These are phyloP conservation scores for Henckelia pumila DNA, from an alignment of 257 asterid species.

Conservation along the genomic window DNA sequence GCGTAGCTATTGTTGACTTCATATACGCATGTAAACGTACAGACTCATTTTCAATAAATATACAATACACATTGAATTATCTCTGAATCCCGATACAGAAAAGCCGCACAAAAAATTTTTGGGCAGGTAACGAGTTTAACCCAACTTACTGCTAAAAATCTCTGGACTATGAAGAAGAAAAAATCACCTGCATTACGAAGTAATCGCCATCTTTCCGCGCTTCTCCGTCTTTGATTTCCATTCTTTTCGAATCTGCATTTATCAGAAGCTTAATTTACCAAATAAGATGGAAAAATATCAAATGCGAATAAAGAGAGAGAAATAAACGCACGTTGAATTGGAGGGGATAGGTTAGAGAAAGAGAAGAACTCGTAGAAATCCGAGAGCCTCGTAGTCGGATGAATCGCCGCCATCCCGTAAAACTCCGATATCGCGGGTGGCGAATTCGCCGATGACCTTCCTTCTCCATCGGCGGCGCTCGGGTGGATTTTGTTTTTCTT, in stretches of 20 bases:
- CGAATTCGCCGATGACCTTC: conserved; percentile 42
- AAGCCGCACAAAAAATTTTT: no score
- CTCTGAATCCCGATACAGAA: no score
- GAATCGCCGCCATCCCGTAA: conserved; percentile 94
- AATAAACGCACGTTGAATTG: conserved; percentile 62
- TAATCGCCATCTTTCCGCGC: conserved; percentile 64
- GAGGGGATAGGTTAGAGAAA: conserved; percentile 75
- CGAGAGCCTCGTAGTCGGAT: conserved; percentile 92
- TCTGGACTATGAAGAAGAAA: not conserved
- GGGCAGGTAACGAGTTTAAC: no score
- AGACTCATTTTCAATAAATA: no score
- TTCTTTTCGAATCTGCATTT: conserved; percentile 62
- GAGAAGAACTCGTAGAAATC: conserved; percentile 96
- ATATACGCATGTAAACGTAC: no score
- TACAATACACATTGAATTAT: no score
- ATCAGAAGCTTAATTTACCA: not conserved
- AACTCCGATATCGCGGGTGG: conserved; percentile 51
- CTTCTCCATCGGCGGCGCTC: conserved; percentile 50
- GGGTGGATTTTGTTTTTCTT: conserved; percentile 50
- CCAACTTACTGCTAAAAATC: no score
- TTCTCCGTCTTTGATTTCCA: conserved; percentile 47
- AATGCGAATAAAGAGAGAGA: not conserved
- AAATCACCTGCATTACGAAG: conserved; percentile 81
- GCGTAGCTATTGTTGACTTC: no score
- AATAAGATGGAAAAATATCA: not conserved